These are phyloP conservation scores for Colletotrichum sp. DNA, from an alignment of 2,329 filamentous ascomycete species.

Conservation along the genomic window DNA sequence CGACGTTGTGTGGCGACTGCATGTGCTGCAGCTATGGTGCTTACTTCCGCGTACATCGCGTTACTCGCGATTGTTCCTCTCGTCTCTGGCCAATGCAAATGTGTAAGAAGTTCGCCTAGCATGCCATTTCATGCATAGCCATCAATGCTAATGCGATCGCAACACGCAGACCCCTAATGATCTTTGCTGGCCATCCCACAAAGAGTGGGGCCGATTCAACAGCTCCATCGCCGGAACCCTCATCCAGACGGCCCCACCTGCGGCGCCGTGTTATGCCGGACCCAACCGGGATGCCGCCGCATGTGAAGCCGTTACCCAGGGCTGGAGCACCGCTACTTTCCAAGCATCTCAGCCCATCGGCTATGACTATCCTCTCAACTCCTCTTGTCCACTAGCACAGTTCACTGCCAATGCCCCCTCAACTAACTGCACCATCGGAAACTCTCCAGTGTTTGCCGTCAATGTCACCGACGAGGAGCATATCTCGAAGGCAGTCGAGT, in stretches of 20 bases:
- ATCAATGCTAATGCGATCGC: neutral
- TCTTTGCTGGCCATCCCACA: constrained; percentile 51
- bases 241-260: constrained; percentile 54
- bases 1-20: neutral
- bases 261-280: constrained; percentile 19
- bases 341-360: constrained; percentile 1
- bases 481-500: constrained; percentile 21
- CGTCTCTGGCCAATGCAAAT: neutral
- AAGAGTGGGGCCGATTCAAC: constrained; percentile 55
- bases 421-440: constrained; percentile 39
- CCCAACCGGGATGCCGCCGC: neutral
- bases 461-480: neutral
- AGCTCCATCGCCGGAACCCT: constrained; percentile 51
- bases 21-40: neutral
- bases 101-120: neutral
- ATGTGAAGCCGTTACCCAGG: neutral
- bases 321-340: neutral
- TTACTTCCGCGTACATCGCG: neutral
- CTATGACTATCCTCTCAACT: neutral
- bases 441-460: constrained; percentile 33
- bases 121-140: too few relatives aligned
- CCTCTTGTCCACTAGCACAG: neutral
- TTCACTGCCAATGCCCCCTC: neutral
- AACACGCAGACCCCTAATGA: constrained; percentile 31
- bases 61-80: neutral